Evolutionary conservation across 306 rosid species (phyloP).

Genomic region (Dryas octopetala): DNA sequence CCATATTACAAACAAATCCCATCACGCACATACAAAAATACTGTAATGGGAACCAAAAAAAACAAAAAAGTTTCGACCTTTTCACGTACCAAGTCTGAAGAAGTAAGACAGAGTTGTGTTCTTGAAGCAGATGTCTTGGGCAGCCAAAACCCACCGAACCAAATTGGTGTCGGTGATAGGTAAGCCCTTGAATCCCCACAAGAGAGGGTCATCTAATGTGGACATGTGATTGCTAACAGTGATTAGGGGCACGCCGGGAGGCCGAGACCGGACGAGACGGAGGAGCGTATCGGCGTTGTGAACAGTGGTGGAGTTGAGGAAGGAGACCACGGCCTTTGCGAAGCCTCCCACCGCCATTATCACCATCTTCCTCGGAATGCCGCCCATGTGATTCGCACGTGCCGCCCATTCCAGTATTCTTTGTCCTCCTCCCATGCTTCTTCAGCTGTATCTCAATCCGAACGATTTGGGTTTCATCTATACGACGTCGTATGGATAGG

Average conservation of each 20-base stretch:
- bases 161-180: constrained; percentile 50
- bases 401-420: constrained; percentile 81
- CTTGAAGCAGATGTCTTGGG: constrained; percentile 80
- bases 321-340: constrained; percentile 57
- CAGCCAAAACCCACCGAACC: constrained; percentile 82
- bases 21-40: neutral
- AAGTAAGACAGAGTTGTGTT: constrained; percentile 54
- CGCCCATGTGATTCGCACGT: constrained; percentile 46
- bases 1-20: constrained; percentile 13
- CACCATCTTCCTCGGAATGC: constrained; percentile 62
- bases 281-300: constrained; percentile 77
- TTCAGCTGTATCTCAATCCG: neutral
- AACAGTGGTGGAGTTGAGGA: constrained; percentile 64
- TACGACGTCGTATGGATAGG: neutral
- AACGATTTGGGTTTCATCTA: neutral
- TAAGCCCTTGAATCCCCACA: constrained; percentile 91
- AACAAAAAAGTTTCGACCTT: neutral
- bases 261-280: constrained; percentile 63
- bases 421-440: constrained; percentile 39
- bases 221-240: constrained; percentile 97
- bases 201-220: constrained; percentile 83
- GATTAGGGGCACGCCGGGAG: constrained; percentile 76
- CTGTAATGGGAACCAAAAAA: neutral
- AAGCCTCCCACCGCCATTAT: constrained; percentile 60
- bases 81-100: constrained; percentile 62